Evolutionary conservation across 2,329 filamentous ascomycete species (phyloP).

Genomic region (Chaetomium sp.): DNA sequence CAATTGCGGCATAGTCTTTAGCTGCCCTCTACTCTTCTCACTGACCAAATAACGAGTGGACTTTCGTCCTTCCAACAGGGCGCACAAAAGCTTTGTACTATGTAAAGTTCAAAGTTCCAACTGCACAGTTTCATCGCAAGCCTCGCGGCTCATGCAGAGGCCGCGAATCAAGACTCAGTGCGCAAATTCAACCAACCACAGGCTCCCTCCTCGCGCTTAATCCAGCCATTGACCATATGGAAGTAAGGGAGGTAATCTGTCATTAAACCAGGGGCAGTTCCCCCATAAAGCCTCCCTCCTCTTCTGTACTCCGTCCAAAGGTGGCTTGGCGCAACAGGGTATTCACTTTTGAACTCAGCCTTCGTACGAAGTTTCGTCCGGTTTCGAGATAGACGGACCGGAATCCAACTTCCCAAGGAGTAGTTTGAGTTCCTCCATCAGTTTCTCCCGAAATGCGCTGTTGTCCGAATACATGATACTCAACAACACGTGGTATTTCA

Average conservation of each 20-base stretch:
- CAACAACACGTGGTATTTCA: conserved; percentile 9
- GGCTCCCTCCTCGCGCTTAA: background rate
- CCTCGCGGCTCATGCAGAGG: background rate
- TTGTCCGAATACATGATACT: conserved; percentile 5
- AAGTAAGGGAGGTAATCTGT: too few species aligned
- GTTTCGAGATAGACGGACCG: background rate
- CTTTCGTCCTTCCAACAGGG: background rate
- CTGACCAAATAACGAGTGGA: background rate
- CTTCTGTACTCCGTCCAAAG: too few species aligned
- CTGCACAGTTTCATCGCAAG: background rate
- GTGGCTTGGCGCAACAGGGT: too few species aligned
- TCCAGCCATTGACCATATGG: background rate
- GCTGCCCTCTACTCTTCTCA: background rate
- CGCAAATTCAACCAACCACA: background rate
- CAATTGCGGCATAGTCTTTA: background rate
- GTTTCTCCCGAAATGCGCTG: background rate
- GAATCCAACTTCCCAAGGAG: background rate
- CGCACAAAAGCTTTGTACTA: background rate
- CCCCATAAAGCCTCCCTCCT: too few species aligned
- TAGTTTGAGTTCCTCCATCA: conserved; percentile 1
- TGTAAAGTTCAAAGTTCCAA: background rate
- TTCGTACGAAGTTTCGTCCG: background rate
- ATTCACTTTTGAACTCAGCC: too few species aligned
- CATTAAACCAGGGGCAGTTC: too few species aligned
- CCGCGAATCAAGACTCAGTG: background rate